Percentiles rank a stretch among this genome's conserved stretches.
Conservation (phyloP, 2,329 filamentous ascomycete genomes). For the Colletotrichum viniferum region DNA sequence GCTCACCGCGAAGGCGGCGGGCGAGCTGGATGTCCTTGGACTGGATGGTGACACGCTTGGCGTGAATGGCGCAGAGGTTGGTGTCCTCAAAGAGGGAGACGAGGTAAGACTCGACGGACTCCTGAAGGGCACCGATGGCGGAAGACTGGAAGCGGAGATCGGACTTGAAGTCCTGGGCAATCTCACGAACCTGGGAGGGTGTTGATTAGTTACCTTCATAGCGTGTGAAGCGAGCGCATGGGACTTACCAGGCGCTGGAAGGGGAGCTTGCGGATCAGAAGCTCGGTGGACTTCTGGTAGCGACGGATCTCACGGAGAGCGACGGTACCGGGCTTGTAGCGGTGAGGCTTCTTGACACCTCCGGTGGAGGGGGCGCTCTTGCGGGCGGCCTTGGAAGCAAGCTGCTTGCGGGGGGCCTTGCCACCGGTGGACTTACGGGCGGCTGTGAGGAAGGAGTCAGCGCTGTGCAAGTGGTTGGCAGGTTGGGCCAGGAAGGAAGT, state of each 20-base stretch:
- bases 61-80: conserved; percentile 98
- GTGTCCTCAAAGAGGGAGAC: conserved; percentile 98
- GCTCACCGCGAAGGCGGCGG: conserved; percentile 91
- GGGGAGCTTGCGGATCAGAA: conserved; percentile 92
- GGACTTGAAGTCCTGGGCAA: conserved; percentile 94
- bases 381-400: conserved; percentile 98
- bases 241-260: conserved; percentile 86
- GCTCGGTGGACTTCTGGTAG: conserved; percentile 90
- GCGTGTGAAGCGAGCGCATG: neutral
- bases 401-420: conserved; percentile 90
- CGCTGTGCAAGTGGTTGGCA: neutral
- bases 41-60: conserved; percentile 99
- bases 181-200: conserved; percentile 77
- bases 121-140: conserved; percentile 95
- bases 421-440: conserved; percentile 80
- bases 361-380: conserved; percentile 98
- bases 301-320: conserved; percentile 92
- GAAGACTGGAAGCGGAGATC: conserved; percentile 98
- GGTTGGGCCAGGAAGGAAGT: neutral
- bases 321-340: conserved; percentile 83
- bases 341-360: conserved; percentile 95
- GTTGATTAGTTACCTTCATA: conserved; percentile 5
- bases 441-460: conserved; percentile 15
- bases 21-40: conserved; percentile 97
- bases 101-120: conserved; percentile 98